Evolutionary conservation across 139 green algal genomes (phyloP).

Genomic region (Coelastrella sp.): DNA sequence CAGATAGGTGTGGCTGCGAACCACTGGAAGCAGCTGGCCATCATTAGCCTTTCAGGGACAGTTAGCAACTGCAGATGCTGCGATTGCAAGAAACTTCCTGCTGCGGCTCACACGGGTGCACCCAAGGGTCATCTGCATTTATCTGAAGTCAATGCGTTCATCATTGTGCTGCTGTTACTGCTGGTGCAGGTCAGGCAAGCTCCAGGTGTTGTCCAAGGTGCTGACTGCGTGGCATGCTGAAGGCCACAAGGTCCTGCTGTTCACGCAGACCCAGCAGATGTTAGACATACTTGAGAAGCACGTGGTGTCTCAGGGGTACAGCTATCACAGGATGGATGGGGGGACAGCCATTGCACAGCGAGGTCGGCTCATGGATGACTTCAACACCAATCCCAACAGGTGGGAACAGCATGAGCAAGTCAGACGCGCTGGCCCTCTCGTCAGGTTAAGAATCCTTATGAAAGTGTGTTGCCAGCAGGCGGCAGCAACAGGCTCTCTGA

Average conservation of each 20-base stretch:
- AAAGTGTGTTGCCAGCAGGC: too few relatives aligned
- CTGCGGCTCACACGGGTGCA: too few relatives aligned
- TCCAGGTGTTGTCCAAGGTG: conserved; percentile 80
- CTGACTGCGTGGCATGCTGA: conserved; percentile 82
- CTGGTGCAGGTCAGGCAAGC: conserved; percentile 81
- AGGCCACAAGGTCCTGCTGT: conserved; percentile 88
- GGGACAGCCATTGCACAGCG: conserved; percentile 80
- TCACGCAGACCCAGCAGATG: conserved; percentile 98
- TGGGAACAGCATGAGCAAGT: background rate
- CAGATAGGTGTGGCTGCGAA: background rate
- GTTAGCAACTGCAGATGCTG: background rate
- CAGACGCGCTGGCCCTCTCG: too few relatives aligned
- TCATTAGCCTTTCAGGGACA: too few relatives aligned
- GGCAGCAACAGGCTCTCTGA: too few relatives aligned
- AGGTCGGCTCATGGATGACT: conserved; percentile 86
- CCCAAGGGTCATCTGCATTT: too few relatives aligned
- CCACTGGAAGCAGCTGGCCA: too few relatives aligned
- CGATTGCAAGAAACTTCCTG: too few relatives aligned
- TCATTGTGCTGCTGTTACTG: background rate
- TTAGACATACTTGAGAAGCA: conserved; percentile 96
- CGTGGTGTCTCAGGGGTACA: conserved; percentile 53
- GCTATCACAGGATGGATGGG: conserved; percentile 97
- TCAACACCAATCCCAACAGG: conserved; percentile 79
- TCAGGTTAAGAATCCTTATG: too few relatives aligned
- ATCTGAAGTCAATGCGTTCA: background rate